phyloP scores from a whole-genome alignment of 1,284 basidiomycete species.

The Tilletia walkeri region DNA sequence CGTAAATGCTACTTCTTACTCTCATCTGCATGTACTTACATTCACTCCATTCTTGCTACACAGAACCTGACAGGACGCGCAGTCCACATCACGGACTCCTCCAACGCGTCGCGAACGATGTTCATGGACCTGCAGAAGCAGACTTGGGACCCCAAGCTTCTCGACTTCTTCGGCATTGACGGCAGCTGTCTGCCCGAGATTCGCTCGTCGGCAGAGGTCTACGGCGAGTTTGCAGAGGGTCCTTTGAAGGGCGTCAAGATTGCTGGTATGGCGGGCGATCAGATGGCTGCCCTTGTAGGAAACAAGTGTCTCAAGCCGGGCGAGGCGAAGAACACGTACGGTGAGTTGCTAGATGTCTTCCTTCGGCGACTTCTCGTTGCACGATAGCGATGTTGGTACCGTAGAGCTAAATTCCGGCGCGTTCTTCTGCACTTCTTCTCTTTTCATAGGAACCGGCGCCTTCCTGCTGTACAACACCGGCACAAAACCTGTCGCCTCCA shows the following conservation, averaged over 20 bases:
- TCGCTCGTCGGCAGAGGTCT: slow-evolving; percentile 87
- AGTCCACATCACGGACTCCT: slow-evolving; percentile 89
- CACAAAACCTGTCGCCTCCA: slow-evolving; percentile 76
- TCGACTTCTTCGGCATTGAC: slow-evolving; percentile 83
- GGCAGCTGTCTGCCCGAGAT: slow-evolving; percentile 78
- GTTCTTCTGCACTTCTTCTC: no score
- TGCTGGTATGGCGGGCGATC: slow-evolving; percentile 89
- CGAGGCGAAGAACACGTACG: slow-evolving; percentile 57
- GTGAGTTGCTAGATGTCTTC: slow-evolving; percentile 22
- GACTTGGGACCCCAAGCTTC: slow-evolving; percentile 76
- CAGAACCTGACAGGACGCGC: slow-evolving; percentile 83
- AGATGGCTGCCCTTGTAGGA: slow-evolving; percentile 92
- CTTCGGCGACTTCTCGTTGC: neutral
- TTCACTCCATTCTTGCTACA: neutral
- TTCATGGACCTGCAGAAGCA: slow-evolving; percentile 80
- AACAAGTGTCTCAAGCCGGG: slow-evolving; percentile 67
- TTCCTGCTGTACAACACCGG: slow-evolving; percentile 95
- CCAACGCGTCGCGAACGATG: slow-evolving; percentile 93
- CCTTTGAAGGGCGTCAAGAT: slow-evolving; percentile 76
- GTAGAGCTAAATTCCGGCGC: no score
- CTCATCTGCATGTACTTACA: neutral
- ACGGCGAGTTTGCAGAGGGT: slow-evolving; percentile 72
- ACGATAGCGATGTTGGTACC: no score
- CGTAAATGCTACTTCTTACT: neutral
- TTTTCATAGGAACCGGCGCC: slow-evolving; percentile 75